phyloP scores from a whole-genome alignment of 106 monocot genomes.

The Dendrobium chrysotoxum region DNA sequence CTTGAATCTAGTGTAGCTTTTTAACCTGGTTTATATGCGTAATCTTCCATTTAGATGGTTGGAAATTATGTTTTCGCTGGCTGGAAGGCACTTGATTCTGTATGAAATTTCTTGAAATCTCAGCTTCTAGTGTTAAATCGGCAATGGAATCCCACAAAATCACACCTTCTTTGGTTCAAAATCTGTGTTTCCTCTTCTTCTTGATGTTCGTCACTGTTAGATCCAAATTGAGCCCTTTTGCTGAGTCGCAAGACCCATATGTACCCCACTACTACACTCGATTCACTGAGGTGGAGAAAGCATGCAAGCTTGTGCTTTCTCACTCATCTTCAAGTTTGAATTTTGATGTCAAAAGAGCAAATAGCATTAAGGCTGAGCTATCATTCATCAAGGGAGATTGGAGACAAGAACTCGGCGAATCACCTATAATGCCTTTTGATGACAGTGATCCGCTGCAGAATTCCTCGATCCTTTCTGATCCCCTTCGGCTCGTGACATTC shows the following conservation, averaged over 20 bases:
- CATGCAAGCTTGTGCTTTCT: slow-evolving; percentile 34
- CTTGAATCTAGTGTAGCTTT: too few relatives aligned
- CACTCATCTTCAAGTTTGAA: slow-evolving; percentile 20
- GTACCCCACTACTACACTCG: slow-evolving; percentile 30
- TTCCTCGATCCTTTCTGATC: slow-evolving; percentile 12
- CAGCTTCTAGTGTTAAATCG: too few relatives aligned
- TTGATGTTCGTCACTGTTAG: too few relatives aligned
- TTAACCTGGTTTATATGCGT: too few relatives aligned
- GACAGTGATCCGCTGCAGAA: slow-evolving; percentile 7
- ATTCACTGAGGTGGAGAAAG: slow-evolving; percentile 36
- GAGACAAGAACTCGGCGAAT: slow-evolving; percentile 29
- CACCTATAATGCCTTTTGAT: slow-evolving; percentile 56
- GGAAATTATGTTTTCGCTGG: too few relatives aligned
- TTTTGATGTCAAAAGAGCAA: slow-evolving; percentile 15
- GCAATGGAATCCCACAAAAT: too few relatives aligned
- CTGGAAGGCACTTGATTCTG: too few relatives aligned
- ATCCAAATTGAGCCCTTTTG: too few relatives aligned
- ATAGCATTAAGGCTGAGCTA: slow-evolving; percentile 27
- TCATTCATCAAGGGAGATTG: slow-evolving; percentile 51
- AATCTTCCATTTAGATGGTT: too few relatives aligned
- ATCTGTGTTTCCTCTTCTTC: too few relatives aligned
- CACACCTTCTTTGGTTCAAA: too few relatives aligned
- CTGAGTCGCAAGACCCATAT: slow-evolving; percentile 1
- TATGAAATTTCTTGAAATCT: too few relatives aligned
- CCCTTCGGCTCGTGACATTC: slow-evolving; percentile 26